These are phyloP conservation scores for Fusarium mundagurra DNA, from an alignment of 2,329 filamentous ascomycete species.

Conservation along the genomic window DNA sequence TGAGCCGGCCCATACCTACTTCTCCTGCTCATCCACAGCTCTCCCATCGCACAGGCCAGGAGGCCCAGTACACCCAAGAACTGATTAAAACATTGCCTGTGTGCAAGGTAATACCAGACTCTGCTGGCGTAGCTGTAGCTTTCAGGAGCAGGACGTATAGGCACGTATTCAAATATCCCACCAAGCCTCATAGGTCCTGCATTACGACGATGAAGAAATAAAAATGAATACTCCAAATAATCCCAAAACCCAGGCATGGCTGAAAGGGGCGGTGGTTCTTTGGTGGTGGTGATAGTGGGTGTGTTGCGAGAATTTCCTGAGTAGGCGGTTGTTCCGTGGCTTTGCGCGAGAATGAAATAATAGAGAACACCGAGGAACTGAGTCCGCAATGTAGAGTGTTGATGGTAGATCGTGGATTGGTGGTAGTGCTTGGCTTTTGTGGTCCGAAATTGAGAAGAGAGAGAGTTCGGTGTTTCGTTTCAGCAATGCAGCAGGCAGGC, in stretches of 20 bases:
- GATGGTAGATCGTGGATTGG: background rate
- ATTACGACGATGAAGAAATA: background rate
- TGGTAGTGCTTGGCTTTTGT: background rate
- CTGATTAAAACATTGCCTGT: conserved; percentile 7
- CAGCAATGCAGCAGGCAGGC: background rate
- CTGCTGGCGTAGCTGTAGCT: background rate
- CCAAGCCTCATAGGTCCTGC: background rate
- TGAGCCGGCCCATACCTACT: background rate
- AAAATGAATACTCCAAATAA: background rate
- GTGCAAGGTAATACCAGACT: conserved; percentile 3
- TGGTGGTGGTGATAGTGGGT: background rate
- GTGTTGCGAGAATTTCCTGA: background rate
- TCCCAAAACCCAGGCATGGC: background rate
- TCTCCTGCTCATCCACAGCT: background rate
- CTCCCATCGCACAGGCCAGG: background rate
- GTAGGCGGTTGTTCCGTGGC: background rate
- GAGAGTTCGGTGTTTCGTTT: background rate
- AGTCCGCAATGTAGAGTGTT: background rate
- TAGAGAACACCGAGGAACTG: background rate
- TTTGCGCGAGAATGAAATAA: background rate
- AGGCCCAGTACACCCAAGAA: background rate
- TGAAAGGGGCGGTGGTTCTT: background rate
- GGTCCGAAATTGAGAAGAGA: background rate
- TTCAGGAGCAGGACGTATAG: background rate
- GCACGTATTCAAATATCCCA: background rate